Percentiles rank a stretch among this genome's conserved stretches.
Evolutionary conservation across 2,329 filamentous ascomycete species (phyloP).

Genomic region (Aspergillus floridensis): DNA sequence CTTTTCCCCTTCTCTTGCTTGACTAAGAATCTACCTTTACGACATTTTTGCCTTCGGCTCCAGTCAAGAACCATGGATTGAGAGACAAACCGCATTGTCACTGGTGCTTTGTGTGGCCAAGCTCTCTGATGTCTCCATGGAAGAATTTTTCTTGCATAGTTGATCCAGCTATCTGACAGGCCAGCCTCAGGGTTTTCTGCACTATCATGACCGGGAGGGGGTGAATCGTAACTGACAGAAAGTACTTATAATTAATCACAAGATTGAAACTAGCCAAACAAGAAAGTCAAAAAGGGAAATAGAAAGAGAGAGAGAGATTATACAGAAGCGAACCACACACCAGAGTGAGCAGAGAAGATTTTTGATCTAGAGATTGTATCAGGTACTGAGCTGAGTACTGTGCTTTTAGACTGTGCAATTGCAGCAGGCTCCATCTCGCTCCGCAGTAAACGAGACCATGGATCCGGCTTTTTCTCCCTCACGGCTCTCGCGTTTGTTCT

Average conservation of each 20-base stretch:
- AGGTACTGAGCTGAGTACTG: no score
- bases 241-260: not conserved
- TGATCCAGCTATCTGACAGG: conserved; percentile 2
- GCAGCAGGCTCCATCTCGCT: not conserved
- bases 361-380: no score
- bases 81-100: not conserved
- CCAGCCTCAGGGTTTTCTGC: conserved; percentile 1
- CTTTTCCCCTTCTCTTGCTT: not conserved
- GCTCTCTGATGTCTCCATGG: not conserved
- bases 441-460: not conserved
- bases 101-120: not conserved
- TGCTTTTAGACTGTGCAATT: no score
- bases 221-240: not conserved
- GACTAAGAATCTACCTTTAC: not conserved
- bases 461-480: not conserved
- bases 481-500: conserved; percentile 3
- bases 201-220: not conserved
- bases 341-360: not conserved
- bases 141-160: not conserved
- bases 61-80: conserved; percentile 1
- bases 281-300: not conserved
- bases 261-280: not conserved
- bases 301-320: conserved; percentile 3
- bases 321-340: not conserved
- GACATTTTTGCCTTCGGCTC: not conserved